Percentiles rank a stretch among this genome's conserved stretches.
Evolutionary conservation across 2,329 filamentous ascomycete species (phyloP).

Genomic region (Cryphonectria japonica): DNA sequence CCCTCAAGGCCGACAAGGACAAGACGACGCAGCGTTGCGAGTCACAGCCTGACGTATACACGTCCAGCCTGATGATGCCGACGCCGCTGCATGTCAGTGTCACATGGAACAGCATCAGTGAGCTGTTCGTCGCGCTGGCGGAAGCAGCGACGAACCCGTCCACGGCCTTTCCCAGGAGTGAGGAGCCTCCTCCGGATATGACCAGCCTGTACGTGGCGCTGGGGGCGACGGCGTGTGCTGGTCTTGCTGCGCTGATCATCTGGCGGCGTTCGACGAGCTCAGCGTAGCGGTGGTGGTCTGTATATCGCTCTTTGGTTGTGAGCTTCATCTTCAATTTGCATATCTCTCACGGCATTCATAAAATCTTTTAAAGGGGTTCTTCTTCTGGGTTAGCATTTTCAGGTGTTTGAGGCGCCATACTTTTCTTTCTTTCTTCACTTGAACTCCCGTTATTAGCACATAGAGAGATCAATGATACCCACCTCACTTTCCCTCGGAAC

Average conservation of each 20-base stretch:
- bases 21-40: constrained; percentile 96
- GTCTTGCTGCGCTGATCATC: constrained; percentile 66
- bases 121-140: constrained; percentile 89
- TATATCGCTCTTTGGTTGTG: neutral
- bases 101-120: constrained; percentile 90
- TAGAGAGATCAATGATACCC: constrained; percentile 12
- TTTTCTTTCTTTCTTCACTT: neutral
- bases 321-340: neutral
- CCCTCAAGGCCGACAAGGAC: constrained; percentile 92
- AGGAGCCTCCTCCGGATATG: constrained; percentile 82
- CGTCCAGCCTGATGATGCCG: constrained; percentile 81
- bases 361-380: neutral
- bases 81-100: constrained; percentile 93
- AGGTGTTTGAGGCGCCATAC: neutral
- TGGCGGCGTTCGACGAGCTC: constrained; percentile 62
- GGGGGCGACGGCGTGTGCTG: constrained; percentile 70
- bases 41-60: constrained; percentile 90
- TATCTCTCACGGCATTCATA: neutral
- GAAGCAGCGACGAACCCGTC: constrained; percentile 91
- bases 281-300: neutral
- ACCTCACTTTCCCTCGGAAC: neutral
- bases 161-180: constrained; percentile 84
- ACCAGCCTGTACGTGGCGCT: constrained; percentile 85
- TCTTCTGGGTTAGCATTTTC: neutral
- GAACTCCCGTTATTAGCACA: neutral